Conservation (phyloP, 1,284 basidiomycete genomes). For the Lentinula novae-zelandiae region DNA sequence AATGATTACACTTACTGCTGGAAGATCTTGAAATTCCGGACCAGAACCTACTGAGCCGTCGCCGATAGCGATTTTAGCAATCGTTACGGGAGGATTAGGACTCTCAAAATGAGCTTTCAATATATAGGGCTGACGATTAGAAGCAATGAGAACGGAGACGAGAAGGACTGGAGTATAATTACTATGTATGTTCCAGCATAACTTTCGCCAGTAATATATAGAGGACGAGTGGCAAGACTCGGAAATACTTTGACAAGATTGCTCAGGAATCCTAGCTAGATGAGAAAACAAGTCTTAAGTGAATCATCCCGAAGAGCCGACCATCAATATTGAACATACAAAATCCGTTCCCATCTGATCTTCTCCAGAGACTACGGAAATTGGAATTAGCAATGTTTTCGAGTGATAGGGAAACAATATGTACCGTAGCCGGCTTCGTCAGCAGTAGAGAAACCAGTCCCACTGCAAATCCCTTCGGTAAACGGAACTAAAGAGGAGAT, state of each 20-base stretch:
- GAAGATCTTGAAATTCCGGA: slow-evolving; percentile 45
- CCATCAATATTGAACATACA: slow-evolving; percentile 34
- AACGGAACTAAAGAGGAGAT: slow-evolving; percentile 3
- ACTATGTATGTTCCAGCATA: slow-evolving; percentile 67
- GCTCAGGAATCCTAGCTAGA: slow-evolving; percentile 59
- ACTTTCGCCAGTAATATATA: slow-evolving; percentile 62
- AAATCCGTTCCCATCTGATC: slow-evolving; percentile 70
- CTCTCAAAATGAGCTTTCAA: slow-evolving; percentile 63
- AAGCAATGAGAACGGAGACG: neutral
- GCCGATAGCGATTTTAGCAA: slow-evolving; percentile 66
- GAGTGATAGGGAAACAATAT: slow-evolving; percentile 17
- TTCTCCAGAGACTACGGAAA: slow-evolving; percentile 51
- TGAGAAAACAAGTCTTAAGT: neutral
- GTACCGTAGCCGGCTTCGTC: slow-evolving; percentile 56
- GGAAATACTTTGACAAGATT: slow-evolving; percentile 71
- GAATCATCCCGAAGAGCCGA: neutral
- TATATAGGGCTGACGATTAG: slow-evolving; percentile 57
- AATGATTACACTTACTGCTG: slow-evolving; percentile 40
- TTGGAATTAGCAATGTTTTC: neutral
- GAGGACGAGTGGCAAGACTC: slow-evolving; percentile 51
- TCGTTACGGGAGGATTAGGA: slow-evolving; percentile 61
- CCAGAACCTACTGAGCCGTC: slow-evolving; percentile 55
- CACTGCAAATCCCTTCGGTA: slow-evolving; percentile 30
- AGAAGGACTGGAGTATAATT: slow-evolving; percentile 18
- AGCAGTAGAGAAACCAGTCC: slow-evolving; percentile 62